Conservation (phyloP, 306 rosid genomes). For the Glycine tomentella region DNA sequence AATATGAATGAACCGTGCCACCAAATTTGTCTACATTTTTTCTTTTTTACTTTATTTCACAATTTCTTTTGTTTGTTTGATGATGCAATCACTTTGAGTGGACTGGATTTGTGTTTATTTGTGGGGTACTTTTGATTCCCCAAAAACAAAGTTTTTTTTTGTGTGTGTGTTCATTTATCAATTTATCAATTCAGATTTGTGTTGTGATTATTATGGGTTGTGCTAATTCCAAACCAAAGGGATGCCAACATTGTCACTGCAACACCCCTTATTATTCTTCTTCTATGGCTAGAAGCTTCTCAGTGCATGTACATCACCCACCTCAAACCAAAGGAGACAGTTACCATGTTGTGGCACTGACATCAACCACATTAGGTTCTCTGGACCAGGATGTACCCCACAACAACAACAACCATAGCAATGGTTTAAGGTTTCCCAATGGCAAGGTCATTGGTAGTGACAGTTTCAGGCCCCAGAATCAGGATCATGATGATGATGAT, state of each 20-base stretch:
- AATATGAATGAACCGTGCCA: background rate
- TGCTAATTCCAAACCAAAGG: constrained; percentile 71
- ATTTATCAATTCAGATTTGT: constrained; percentile 20
- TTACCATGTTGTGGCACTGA: constrained; percentile 86
- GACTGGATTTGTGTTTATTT: background rate
- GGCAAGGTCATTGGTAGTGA: constrained; percentile 43
- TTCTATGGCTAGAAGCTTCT: constrained; percentile 73
- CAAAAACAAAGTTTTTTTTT: background rate
- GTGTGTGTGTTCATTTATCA: background rate
- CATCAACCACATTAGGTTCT: constrained; percentile 88
- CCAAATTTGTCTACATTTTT: background rate
- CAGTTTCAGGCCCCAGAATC: background rate
- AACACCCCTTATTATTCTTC: constrained; percentile 51
- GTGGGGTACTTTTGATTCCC: constrained; percentile 3
- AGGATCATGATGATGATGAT: background rate
- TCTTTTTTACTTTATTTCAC: background rate
- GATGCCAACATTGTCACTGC: constrained; percentile 78
- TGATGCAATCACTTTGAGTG: constrained; percentile 16
- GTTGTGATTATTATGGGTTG: constrained; percentile 66
- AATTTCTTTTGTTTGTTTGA: background rate
- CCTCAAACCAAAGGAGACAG: constrained; percentile 68
- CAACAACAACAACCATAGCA: background rate
- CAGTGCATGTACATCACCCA: constrained; percentile 85
- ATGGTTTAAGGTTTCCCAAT: constrained; percentile 40
- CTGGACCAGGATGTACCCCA: constrained; percentile 46